Evolutionary conservation across 495 filamentous ascomycete species (phyloP).

Genomic region (Apiosordaria backusii): DNA sequence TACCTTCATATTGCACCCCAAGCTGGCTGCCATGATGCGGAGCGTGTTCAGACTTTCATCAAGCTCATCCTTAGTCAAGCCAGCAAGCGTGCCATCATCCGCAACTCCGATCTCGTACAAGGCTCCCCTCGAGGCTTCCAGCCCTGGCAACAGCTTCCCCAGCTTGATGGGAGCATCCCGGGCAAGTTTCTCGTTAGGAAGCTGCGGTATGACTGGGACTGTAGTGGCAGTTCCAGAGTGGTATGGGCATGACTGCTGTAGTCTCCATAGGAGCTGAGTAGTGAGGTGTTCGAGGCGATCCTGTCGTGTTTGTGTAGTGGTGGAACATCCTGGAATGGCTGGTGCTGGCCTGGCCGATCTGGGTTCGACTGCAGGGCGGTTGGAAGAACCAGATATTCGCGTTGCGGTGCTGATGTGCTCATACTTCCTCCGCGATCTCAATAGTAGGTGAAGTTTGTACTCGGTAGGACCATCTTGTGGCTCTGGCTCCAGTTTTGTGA

Average conservation of each 20-base stretch:
- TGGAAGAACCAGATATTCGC: slow-evolving; percentile 50
- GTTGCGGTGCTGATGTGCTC: slow-evolving; percentile 50
- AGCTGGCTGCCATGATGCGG: slow-evolving; percentile 81
- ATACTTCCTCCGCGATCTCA: slow-evolving; percentile 73
- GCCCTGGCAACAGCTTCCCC: slow-evolving; percentile 65
- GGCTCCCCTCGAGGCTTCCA: slow-evolving; percentile 90
- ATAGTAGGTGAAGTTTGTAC: slow-evolving; percentile 92
- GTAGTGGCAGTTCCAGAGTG: slow-evolving; percentile 67
- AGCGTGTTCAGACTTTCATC: slow-evolving; percentile 83
- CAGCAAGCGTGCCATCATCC: slow-evolving; percentile 89
- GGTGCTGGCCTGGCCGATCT: slow-evolving; percentile 45
- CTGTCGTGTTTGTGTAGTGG: slow-evolving; percentile 62
- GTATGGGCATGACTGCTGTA: slow-evolving; percentile 92
- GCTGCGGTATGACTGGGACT: slow-evolving; percentile 65
- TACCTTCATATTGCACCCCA: slow-evolving; percentile 86
- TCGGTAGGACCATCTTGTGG: slow-evolving; percentile 92
- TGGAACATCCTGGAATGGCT: slow-evolving; percentile 17
- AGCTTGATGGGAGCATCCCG: slow-evolving; percentile 55
- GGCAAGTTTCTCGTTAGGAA: slow-evolving; percentile 59
- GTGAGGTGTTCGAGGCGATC: slow-evolving; percentile 85
- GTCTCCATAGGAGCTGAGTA: slow-evolving; percentile 89
- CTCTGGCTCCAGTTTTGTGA: slow-evolving; percentile 79
- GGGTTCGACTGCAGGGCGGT: slow-evolving; percentile 57
- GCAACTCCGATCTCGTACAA: slow-evolving; percentile 95
- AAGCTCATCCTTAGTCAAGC: slow-evolving; percentile 85